Percentiles rank a stretch among this genome's conserved stretches.
phyloP scores from a whole-genome alignment of 257 asterid species.

The Solanum ahanhuiri region DNA sequence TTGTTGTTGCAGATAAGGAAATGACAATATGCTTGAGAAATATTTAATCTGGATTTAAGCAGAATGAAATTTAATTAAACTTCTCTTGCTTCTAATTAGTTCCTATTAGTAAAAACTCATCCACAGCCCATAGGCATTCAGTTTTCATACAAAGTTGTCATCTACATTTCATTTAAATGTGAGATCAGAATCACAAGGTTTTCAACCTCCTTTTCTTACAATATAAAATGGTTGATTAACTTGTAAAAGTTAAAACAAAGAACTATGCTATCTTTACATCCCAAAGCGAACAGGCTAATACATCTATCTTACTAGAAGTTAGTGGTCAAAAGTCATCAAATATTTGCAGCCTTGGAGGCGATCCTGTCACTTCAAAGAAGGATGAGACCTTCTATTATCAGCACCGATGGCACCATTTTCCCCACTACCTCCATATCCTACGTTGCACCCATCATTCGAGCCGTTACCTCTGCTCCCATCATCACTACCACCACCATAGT shows the following conservation, averaged over 20 bases:
- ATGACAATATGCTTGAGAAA: neutral
- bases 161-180: neutral
- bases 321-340: neutral
- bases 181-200: neutral
- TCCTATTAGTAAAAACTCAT: neutral
- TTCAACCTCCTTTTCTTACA: neutral
- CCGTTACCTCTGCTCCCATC: conserved; percentile 17
- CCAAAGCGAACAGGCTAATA: neutral
- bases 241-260: neutral
- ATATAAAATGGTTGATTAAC: neutral
- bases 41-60: neutral
- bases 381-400: conserved; percentile 57
- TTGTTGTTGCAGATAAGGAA: neutral
- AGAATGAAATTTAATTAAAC: neutral
- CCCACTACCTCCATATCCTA: conserved; percentile 11
- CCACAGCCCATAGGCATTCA: neutral
- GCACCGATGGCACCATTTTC: neutral
- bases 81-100: neutral
- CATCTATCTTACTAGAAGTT: neutral
- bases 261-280: neutral
- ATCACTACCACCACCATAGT: conserved; percentile 39
- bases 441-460: neutral
- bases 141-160: neutral
- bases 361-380: conserved; percentile 52
- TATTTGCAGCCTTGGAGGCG: conserved; percentile 1